Percentiles rank a stretch among this genome's conserved stretches.
Conservation (phyloP, 2,329 filamentous ascomycete genomes). For the Phialemoniopsis sp. region DNA sequence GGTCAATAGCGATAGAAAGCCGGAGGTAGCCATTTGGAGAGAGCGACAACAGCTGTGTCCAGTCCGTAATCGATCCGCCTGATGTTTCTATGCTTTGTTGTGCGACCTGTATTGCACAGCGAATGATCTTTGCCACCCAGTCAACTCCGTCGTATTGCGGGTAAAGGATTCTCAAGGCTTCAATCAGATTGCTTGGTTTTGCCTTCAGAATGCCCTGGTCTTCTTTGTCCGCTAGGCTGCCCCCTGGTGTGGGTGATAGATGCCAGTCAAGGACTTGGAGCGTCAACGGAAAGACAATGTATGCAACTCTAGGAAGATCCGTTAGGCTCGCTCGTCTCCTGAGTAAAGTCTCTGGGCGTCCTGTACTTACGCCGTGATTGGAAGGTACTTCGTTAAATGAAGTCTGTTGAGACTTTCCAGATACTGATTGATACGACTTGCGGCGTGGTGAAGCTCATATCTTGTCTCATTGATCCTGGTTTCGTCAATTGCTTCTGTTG, state of each 20-base stretch:
- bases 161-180: conserved; percentile 39
- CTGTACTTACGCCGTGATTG: conserved; percentile 41
- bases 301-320: conserved; percentile 22
- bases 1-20: too few relatives aligned
- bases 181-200: conserved; percentile 33
- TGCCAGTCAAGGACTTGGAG: conserved; percentile 31
- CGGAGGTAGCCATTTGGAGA: too few relatives aligned
- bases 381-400: conserved; percentile 36
- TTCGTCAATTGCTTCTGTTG: too few relatives aligned
- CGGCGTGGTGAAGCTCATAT: conserved; percentile 26
- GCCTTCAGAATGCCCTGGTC: conserved; percentile 2
- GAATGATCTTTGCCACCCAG: conserved; percentile 19
- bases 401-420: conserved; percentile 40
- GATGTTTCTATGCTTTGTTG: too few relatives aligned
- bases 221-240: too few relatives aligned
- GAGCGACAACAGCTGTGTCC: too few relatives aligned
- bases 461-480: too few relatives aligned
- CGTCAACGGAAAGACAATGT: conserved; percentile 26
- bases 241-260: conserved; percentile 15
- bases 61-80: too few relatives aligned
- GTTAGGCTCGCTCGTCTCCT: too few relatives aligned
- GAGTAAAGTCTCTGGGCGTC: too few relatives aligned
- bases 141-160: conserved; percentile 39
- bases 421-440: conserved; percentile 34
- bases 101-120: conserved; percentile 27